phyloP scores from a whole-genome alignment of 495 filamentous ascomycete species.

The Penicillium silybi region DNA sequence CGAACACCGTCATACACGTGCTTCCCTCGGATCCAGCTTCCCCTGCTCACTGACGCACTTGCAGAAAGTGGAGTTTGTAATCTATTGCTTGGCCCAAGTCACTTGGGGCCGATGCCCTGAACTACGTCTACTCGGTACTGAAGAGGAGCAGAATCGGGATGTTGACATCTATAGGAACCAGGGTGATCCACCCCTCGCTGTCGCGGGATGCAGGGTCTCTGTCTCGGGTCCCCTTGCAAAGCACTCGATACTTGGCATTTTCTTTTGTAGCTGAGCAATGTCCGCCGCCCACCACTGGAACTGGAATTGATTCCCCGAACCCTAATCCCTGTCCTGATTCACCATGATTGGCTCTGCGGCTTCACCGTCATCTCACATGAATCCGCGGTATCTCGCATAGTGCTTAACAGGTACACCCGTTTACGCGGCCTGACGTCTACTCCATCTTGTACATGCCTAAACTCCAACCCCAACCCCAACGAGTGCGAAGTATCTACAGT shows the following conservation, averaged over 20 bases:
- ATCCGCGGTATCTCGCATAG: slow-evolving; percentile 24
- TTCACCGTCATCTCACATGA: slow-evolving; percentile 20
- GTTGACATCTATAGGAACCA: slow-evolving; percentile 2
- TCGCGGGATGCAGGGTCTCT: slow-evolving; percentile 1
- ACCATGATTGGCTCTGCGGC: slow-evolving; percentile 10
- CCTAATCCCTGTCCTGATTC: slow-evolving; percentile 7
- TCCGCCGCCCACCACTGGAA: too few species aligned
- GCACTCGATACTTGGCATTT: neutral
- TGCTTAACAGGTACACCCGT: slow-evolving; percentile 19
- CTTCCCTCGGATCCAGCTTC: slow-evolving; percentile 16
- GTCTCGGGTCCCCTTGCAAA: slow-evolving; percentile 20
- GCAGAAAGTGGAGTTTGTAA: slow-evolving; percentile 19
- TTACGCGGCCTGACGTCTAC: slow-evolving; percentile 1
- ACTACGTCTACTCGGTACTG: neutral
- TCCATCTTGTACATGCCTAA: too few species aligned
- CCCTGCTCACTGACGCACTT: slow-evolving; percentile 14
- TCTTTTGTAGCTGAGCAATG: neutral
- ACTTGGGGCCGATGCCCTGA: slow-evolving; percentile 5
- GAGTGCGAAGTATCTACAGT: too few species aligned
- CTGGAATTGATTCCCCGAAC: neutral
- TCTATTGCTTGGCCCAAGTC: slow-evolving; percentile 22
- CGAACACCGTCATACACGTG: too few species aligned
- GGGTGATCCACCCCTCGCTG: slow-evolving; percentile 10
- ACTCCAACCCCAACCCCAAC: too few species aligned
- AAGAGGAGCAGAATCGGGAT: neutral